Conservation (phyloP, 2,329 filamentous ascomycete species). For the Diplodia corticola region DNA sequence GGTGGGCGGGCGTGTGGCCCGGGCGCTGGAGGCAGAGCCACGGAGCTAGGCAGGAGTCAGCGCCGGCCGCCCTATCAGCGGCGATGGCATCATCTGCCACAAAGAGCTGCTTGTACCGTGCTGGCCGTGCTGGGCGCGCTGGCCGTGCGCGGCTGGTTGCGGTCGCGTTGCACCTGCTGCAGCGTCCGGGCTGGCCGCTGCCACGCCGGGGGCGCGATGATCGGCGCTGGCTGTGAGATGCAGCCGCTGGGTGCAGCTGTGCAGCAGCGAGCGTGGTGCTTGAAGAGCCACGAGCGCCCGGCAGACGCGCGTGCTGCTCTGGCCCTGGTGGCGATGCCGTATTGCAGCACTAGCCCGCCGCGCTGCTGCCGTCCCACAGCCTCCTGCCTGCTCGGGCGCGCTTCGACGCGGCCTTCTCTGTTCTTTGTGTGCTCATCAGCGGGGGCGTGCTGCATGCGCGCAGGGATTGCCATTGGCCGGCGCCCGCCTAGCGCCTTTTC, state of each 20-base stretch:
- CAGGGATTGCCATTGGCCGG: conserved; percentile 2
- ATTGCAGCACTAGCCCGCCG: background rate
- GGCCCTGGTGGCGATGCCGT: conserved; percentile 10
- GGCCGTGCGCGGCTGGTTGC: conserved; percentile 17
- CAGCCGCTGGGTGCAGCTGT: background rate
- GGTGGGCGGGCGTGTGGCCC: background rate
- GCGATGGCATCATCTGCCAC: conserved; percentile 7
- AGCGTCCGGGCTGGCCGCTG: background rate
- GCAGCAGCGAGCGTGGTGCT: background rate
- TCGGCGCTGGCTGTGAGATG: conserved; percentile 18
- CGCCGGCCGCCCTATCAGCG: conserved; percentile 8
- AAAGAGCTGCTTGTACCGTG: conserved; percentile 6
- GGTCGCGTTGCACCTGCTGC: conserved; percentile 4
- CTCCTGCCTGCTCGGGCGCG: conserved; percentile 18
- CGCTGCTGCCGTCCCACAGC: conserved; percentile 14
- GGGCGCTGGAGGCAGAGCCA: background rate
- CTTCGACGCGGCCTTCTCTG: conserved; percentile 20
- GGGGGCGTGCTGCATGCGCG: conserved; percentile 6
- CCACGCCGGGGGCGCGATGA: background rate
- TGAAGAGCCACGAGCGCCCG: conserved; percentile 10
- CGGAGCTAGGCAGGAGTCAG: conserved; percentile 17
- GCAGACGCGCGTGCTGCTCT: conserved; percentile 18
- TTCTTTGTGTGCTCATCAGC: conserved; percentile 19
- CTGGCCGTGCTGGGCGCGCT: background rate
- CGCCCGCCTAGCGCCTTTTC: conserved; percentile 13